These are phyloP conservation scores for Camellia sinensis DNA, from an alignment of 148 eudicot species.

Conservation along the genomic window DNA sequence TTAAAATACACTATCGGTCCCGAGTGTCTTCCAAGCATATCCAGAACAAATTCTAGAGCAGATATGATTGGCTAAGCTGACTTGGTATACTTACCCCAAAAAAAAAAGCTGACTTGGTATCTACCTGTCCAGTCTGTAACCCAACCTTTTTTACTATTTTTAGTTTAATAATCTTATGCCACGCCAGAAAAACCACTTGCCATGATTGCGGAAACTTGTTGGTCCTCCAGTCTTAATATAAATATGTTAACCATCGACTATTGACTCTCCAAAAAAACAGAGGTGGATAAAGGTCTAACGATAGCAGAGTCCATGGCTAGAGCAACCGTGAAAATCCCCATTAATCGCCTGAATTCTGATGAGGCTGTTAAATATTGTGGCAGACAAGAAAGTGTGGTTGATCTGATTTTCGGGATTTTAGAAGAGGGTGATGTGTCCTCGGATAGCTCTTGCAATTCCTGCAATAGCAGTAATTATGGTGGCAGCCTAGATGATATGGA, in stretches of 20 bases:
- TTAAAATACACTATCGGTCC: not conserved
- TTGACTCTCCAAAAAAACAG: not conserved
- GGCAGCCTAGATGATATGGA: not conserved
- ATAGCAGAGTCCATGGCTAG: constrained; percentile 6
- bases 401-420: constrained; percentile 30
- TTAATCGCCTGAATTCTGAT: not conserved
- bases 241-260: not conserved
- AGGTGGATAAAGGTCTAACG: not conserved
- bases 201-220: constrained; percentile 7
- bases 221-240: constrained; percentile 13
- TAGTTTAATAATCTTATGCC: constrained; percentile 8
- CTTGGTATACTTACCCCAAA: too few relatives aligned
- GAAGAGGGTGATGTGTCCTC: constrained; percentile 19
- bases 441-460: not conserved
- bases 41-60: not conserved
- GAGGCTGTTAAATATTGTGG: not conserved
- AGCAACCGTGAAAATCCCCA: not conserved
- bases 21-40: constrained; percentile 12
- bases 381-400: constrained; percentile 10
- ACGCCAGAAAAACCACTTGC: not conserved
- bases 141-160: not conserved
- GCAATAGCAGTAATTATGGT: not conserved
- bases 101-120: constrained; percentile 7
- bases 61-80: constrained; percentile 6
- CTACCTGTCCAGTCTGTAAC: constrained; percentile 7